Evolutionary conservation across 129 eudicot species (phyloP).

Genomic region (Scalesia atractyloides): DNA sequence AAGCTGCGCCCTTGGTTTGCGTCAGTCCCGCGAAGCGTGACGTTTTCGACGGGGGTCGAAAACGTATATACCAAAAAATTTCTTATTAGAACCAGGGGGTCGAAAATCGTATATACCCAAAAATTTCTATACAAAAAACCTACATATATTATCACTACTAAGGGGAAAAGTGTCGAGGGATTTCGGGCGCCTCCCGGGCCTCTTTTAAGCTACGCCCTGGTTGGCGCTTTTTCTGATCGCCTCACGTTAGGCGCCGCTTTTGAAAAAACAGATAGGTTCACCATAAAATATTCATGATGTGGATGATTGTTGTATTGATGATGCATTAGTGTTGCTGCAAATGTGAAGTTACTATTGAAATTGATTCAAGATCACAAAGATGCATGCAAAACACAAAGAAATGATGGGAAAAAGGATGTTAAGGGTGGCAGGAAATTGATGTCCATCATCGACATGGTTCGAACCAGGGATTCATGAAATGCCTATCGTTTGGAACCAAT

Average conservation of each 20-base stretch:
- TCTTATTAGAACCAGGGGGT: too few relatives aligned
- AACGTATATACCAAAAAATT: too few relatives aligned
- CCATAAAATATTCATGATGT: neutral
- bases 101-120: too few relatives aligned
- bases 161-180: too few relatives aligned
- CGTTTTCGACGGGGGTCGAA: too few relatives aligned
- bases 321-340: slow-evolving; percentile 69
- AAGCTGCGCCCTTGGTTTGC: too few relatives aligned
- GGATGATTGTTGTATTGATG: slow-evolving; percentile 6
- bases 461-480: slow-evolving; percentile 66
- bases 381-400: slow-evolving; percentile 56
- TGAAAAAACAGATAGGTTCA: neutral
- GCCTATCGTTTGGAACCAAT: slow-evolving; percentile 63
- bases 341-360: slow-evolving; percentile 67
- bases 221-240: neutral
- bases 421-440: slow-evolving; percentile 88
- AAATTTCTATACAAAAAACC: too few relatives aligned
- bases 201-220: too few relatives aligned
- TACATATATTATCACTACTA: too few relatives aligned
- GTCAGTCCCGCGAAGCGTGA: too few relatives aligned
- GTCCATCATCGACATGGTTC: slow-evolving; percentile 79
- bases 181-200: too few relatives aligned
- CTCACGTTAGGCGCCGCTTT: neutral
- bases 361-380: slow-evolving; percentile 80
- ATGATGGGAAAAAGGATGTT: slow-evolving; percentile 64